Percentiles rank a stretch among this genome's conserved stretches.
These are phyloP conservation scores for Lecanicillium sp. DNA, from an alignment of 2,329 filamentous ascomycete genomes.

Conservation along the genomic window DNA sequence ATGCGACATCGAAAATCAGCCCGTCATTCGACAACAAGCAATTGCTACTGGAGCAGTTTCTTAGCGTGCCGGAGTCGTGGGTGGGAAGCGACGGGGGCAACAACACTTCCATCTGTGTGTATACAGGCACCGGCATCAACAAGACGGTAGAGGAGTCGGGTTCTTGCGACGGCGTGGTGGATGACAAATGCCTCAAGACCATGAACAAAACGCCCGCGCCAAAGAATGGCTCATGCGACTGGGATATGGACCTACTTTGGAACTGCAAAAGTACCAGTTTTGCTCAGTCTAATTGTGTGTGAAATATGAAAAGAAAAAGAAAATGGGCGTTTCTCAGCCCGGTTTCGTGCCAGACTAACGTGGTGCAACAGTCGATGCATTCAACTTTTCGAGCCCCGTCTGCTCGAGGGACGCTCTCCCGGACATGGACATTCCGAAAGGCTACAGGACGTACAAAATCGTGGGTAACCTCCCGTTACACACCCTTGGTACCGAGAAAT, in stretches of 20 bases:
- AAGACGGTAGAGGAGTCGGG: conserved; percentile 1
- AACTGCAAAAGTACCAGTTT: too few relatives aligned
- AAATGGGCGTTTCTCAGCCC: neutral
- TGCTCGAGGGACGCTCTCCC: neutral
- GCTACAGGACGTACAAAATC: conserved; percentile 4
- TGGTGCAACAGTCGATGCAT: neutral
- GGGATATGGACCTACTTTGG: too few relatives aligned
- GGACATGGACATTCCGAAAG: neutral
- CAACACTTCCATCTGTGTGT: conserved; percentile 3
- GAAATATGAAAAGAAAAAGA: neutral
- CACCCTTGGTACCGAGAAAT: neutral
- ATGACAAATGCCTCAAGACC: conserved; percentile 2
- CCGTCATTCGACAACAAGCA: too few relatives aligned
- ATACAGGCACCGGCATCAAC: conserved; percentile 2
- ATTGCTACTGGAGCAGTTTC: too few relatives aligned
- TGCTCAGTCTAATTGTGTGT: too few relatives aligned
- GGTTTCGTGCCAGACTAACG: too few relatives aligned
- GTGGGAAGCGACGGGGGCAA: conserved; percentile 1
- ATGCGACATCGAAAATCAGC: too few relatives aligned
- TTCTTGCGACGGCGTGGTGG: conserved; percentile 2
- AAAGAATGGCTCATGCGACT: conserved; percentile 1
- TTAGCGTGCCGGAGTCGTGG: conserved; percentile 6
- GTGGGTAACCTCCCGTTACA: neutral
- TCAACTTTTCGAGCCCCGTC: neutral
- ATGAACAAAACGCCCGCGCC: conserved; percentile 1